Conservation (phyloP, 768 basidiomycete species). For the Collybia mongolica region DNA sequence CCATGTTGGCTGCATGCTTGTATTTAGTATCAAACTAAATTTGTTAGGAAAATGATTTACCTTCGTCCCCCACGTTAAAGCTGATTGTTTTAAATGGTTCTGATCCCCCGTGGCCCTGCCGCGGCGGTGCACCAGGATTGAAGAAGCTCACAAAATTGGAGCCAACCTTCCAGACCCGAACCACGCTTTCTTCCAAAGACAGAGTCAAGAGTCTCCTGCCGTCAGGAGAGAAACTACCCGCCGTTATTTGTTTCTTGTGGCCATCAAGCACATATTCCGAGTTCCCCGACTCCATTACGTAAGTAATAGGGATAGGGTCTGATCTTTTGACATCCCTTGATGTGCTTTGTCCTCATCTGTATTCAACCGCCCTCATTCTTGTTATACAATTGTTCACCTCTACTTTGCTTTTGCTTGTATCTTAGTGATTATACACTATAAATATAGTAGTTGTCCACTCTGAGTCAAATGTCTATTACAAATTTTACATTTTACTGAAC, state of each 20-base stretch:
- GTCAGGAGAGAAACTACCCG: conserved; percentile 91
- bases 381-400: too few species aligned
- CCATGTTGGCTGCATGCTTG: conserved; percentile 34
- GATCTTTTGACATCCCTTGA: too few species aligned
- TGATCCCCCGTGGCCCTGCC: conserved; percentile 81
- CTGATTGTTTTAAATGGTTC: conserved; percentile 86
- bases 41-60: conserved; percentile 38
- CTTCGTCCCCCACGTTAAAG: conserved; percentile 83
- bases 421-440: too few species aligned
- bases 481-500: too few species aligned
- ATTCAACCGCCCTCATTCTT: too few species aligned
- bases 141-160: conserved; percentile 88
- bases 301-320: too few species aligned
- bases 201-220: conserved; percentile 86
- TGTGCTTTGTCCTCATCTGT: too few species aligned
- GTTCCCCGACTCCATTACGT: conserved; percentile 30
- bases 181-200: conserved; percentile 80
- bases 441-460: too few species aligned
- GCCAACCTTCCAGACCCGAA: conserved; percentile 96
- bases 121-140: conserved; percentile 85
- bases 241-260: conserved; percentile 77
- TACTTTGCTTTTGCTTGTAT: too few species aligned
- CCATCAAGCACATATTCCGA: conserved; percentile 94
- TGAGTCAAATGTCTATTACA: too few species aligned
- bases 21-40: neutral